phyloP scores from a whole-genome alignment of 169 alveolate species.

The Plasmodium ovale region DNA sequence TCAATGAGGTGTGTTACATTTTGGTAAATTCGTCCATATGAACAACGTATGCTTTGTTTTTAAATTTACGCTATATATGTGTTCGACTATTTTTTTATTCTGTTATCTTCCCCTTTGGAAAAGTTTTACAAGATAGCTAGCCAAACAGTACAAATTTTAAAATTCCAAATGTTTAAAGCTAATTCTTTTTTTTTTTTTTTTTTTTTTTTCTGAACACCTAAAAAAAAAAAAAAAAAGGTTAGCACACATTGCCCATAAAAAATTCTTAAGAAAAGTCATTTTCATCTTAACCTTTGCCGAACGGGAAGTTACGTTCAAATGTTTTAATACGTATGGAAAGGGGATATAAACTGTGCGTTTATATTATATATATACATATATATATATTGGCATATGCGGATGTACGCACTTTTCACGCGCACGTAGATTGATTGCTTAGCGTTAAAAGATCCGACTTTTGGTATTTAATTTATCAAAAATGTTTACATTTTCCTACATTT shows the following conservation, averaged over 20 bases:
- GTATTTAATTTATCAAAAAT: too few species aligned
- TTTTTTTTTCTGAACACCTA: neutral
- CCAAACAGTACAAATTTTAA: neutral
- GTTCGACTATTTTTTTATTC: too few species aligned
- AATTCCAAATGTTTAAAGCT: neutral
- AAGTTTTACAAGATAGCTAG: neutral
- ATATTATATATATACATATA: neutral
- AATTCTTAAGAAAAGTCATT: neutral
- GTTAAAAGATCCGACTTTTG: too few species aligned
- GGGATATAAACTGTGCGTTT: too few species aligned
- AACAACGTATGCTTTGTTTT: too few species aligned
- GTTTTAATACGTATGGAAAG: neutral
- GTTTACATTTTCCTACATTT: too few species aligned
- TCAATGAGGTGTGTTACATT: too few species aligned
- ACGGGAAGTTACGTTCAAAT: neutral
- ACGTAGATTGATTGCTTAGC: too few species aligned
- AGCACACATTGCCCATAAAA: neutral
- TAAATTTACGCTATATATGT: neutral
- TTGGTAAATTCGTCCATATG: too few species aligned
- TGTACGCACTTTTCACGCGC: too few species aligned
- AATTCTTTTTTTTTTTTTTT: too few species aligned
- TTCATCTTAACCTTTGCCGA: neutral
- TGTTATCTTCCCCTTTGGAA: neutral
- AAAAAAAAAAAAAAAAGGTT: neutral
- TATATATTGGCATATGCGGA: too few species aligned